These are phyloP conservation scores for Salix viminalis DNA, from an alignment of 345 rosid genomes.

Conservation along the genomic window DNA sequence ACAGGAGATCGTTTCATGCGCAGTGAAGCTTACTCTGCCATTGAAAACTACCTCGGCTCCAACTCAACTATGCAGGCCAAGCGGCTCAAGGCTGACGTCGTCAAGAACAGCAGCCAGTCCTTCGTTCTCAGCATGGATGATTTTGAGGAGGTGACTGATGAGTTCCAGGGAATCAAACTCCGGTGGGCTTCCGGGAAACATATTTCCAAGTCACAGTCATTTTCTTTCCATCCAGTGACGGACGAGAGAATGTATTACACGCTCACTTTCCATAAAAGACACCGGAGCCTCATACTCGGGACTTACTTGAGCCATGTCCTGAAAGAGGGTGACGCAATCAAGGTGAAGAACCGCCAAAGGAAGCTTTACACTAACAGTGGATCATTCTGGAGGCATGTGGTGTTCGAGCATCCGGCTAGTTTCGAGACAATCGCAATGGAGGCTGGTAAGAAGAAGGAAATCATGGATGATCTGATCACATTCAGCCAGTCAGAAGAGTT, in stretches of 20 bases:
- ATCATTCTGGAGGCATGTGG: conserved; percentile 2
- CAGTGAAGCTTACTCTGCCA: background rate
- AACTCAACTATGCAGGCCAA: background rate
- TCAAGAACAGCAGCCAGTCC: background rate
- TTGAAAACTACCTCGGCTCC: background rate
- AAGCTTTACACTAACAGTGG: conserved; percentile 7
- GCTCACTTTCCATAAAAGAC: background rate
- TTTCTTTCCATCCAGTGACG: background rate
- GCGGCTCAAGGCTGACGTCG: conserved; percentile 7
- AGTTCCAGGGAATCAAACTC: background rate
- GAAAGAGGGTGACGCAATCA: conserved; percentile 1
- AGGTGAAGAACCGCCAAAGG: background rate
- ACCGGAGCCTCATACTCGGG: background rate
- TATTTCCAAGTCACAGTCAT: background rate
- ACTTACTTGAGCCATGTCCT: background rate
- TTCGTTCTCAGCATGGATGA: conserved; percentile 6
- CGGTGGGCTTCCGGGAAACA: conserved; percentile 6
- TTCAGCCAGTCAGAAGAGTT: conserved; percentile 2
- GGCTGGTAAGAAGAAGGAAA: background rate
- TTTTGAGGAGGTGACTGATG: background rate
- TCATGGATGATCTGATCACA: background rate
- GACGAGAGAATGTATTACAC: conserved; percentile 2
- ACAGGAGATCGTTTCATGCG: conserved; percentile 1
- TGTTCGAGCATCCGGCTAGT: conserved; percentile 7
- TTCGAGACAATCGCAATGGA: background rate